Conservation (phyloP, 2,329 filamentous ascomycete genomes). For the Fusarium sterilihyphosum region DNA sequence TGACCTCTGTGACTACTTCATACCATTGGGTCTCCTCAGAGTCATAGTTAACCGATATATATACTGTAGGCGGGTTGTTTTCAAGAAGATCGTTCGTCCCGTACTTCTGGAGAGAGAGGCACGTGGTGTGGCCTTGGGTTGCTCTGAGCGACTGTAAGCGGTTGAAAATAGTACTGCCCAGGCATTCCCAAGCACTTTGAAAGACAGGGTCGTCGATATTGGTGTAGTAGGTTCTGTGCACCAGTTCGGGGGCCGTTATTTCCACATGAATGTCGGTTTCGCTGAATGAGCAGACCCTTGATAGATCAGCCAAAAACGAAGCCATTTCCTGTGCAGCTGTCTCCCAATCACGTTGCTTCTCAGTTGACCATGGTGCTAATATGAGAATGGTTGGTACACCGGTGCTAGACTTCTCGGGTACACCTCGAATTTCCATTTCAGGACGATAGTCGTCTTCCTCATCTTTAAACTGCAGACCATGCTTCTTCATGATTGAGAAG, state of each 20-base stretch:
- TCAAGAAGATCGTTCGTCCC: rapidly evolving
- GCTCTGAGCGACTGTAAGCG: neutral
- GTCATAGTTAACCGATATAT: neutral
- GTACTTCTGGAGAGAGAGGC: neutral
- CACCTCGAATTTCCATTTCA: neutral
- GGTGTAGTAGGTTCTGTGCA: neutral
- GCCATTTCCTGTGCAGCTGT: neutral
- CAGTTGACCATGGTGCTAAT: neutral
- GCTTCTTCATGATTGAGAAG: rapidly evolving
- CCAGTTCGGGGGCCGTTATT: rapidly evolving
- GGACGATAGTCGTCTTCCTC: rapidly evolving
- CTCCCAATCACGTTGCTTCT: neutral
- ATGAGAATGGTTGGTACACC: neutral
- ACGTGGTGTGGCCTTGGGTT: neutral
- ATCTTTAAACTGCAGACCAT: neutral
- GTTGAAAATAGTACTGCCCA: neutral
- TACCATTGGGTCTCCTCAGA: neutral
- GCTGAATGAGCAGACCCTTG: neutral
- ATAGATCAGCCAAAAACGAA: neutral
- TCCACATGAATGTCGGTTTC: neutral
- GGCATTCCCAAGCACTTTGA: neutral
- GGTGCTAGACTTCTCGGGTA: neutral
- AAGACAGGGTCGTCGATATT: neutral
- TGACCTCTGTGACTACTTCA: neutral
- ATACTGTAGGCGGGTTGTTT: neutral